These are phyloP conservation scores for Stevia rebaudiana DNA, from an alignment of 140 eudicot species.

Conservation along the genomic window DNA sequence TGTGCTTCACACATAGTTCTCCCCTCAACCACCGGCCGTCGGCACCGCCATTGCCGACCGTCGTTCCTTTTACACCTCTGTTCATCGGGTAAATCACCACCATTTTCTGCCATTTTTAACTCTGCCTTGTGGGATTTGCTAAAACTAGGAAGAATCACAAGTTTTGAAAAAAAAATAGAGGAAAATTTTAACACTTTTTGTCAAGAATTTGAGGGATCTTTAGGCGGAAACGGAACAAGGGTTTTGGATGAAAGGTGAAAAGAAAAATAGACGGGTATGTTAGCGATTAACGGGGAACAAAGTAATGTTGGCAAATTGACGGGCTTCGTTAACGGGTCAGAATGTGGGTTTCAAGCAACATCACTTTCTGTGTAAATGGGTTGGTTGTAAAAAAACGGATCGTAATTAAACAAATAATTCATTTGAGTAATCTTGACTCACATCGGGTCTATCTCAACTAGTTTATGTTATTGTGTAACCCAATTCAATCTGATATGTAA, in stretches of 20 bases:
- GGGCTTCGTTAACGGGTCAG: too few species aligned
- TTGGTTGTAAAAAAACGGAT: too few species aligned
- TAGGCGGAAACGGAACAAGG: too few species aligned
- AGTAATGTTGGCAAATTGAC: too few species aligned
- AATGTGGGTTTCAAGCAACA: too few species aligned
- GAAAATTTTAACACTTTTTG: not conserved
- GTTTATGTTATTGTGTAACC: too few species aligned
- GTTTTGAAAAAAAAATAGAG: not conserved
- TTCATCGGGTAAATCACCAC: slow-evolving; percentile 44
- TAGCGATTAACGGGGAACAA: too few species aligned
- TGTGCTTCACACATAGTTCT: slow-evolving; percentile 73
- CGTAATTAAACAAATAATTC: too few species aligned
- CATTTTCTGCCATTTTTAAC: slow-evolving; percentile 34
- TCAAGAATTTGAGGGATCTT: slow-evolving; percentile 16
- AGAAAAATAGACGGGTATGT: not conserved
- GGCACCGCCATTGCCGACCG: slow-evolving; percentile 94
- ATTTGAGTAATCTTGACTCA: too few species aligned
- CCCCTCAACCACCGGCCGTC: slow-evolving; percentile 57
- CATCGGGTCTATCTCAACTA: too few species aligned
- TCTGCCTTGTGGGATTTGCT: slow-evolving; percentile 7
- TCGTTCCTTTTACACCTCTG: slow-evolving; percentile 70
- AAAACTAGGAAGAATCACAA: not conserved
- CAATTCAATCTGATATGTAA: too few species aligned
- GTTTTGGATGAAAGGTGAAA: slow-evolving; percentile 24
- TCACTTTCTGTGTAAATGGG: too few species aligned